A percentile compares a stretch with the other conserved stretches of the same genome.
Evolutionary conservation across 2,329 filamentous ascomycete genomes (phyloP).

Genomic region (Aspergillus neoniger): DNA sequence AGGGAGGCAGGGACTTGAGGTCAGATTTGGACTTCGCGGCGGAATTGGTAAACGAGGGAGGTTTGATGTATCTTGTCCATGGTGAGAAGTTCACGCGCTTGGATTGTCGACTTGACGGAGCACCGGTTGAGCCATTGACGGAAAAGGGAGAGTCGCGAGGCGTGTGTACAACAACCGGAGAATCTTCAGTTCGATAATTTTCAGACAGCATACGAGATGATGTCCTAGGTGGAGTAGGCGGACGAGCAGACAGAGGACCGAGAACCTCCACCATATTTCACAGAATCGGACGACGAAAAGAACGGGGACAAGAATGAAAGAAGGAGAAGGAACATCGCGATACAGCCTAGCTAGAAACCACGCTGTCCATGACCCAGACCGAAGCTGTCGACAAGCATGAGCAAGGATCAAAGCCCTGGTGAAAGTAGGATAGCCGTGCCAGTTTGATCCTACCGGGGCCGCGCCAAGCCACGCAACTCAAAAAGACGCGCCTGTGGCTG

Average conservation of each 20-base stretch:
- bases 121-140: slow-evolving; percentile 37
- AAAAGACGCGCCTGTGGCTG: slow-evolving; percentile 29
- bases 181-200: slow-evolving; percentile 43
- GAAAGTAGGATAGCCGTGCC: slow-evolving; percentile 7
- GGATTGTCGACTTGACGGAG: slow-evolving; percentile 39
- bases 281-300: slow-evolving; percentile 19
- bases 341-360: slow-evolving; percentile 19
- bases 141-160: slow-evolving; percentile 49
- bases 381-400: slow-evolving; percentile 10
- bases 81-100: slow-evolving; percentile 67
- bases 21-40: slow-evolving; percentile 41
- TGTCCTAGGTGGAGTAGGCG: slow-evolving; percentile 58
- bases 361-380: slow-evolving; percentile 22
- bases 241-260: slow-evolving; percentile 53
- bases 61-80: slow-evolving; percentile 57
- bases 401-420: slow-evolving; percentile 12
- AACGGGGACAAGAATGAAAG: slow-evolving; percentile 18
- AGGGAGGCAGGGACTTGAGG: slow-evolving; percentile 50
- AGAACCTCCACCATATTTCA: slow-evolving; percentile 48
- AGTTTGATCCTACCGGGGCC: slow-evolving; percentile 13
- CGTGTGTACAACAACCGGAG: slow-evolving; percentile 34
- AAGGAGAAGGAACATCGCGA: slow-evolving; percentile 33
- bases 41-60: slow-evolving; percentile 39
- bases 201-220: slow-evolving; percentile 33
- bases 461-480: slow-evolving; percentile 24